A percentile compares a stretch with the other conserved stretches of the same genome.
Evolutionary conservation across 2,329 filamentous ascomycete genomes (phyloP).

Genomic region (Fusarium newnesense): DNA sequence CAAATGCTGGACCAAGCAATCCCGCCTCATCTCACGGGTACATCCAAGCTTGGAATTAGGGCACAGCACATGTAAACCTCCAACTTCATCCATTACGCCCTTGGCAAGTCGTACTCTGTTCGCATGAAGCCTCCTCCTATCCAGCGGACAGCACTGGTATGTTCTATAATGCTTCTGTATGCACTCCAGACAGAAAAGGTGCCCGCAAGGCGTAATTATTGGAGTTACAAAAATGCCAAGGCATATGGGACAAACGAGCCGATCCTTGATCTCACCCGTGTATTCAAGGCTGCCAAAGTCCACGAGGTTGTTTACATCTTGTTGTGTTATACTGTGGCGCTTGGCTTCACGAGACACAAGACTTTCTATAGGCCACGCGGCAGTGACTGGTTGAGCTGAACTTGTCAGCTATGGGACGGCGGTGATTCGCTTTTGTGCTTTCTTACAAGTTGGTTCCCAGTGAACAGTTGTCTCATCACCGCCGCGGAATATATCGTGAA

Average conservation of each 20-base stretch:
- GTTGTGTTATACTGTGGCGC: not conserved
- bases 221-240: not conserved
- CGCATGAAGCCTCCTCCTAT: not conserved
- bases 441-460: not conserved
- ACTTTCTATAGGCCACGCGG: not conserved
- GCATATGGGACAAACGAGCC: not conserved
- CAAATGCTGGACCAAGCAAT: not conserved
- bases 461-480: not conserved
- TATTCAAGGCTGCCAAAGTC: not conserved
- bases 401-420: not conserved
- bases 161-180: not conserved
- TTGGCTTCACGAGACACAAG: not conserved
- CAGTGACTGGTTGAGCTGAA: not conserved
- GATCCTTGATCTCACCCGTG: not conserved
- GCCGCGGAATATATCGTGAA: not conserved
- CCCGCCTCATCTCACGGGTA: not conserved
- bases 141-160: not conserved
- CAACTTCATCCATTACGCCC: not conserved
- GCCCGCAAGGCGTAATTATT: not conserved
- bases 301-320: not conserved
- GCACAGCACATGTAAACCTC: not conserved
- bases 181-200: not conserved
- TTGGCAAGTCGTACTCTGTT: not conserved
- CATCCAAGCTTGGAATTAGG: not conserved
- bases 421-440: not conserved